A percentile compares a stretch with the other conserved stretches of the same genome.
Conservation (phyloP, 148 eudicot genomes). For the Heliosperma pusillum region DNA sequence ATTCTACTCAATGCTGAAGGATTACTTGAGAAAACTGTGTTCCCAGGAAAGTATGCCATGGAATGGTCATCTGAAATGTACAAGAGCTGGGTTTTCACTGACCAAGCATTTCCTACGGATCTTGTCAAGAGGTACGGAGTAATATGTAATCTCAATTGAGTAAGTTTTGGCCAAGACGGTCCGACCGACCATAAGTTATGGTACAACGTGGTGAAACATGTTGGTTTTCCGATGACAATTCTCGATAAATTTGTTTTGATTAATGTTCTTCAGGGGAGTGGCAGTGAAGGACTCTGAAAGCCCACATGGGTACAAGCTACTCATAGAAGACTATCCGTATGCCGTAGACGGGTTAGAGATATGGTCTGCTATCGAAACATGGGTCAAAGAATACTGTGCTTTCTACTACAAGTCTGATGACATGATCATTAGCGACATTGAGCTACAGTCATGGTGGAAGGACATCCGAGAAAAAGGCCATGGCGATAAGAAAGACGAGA, state of each 20-base stretch:
- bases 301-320: slow-evolving; percentile 53
- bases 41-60: slow-evolving; percentile 52
- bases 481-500: slow-evolving; percentile 64
- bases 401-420: slow-evolving; percentile 53
- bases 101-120: slow-evolving; percentile 82
- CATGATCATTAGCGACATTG: slow-evolving; percentile 43
- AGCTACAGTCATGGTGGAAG: slow-evolving; percentile 79
- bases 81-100: slow-evolving; percentile 63
- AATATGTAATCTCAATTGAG: background rate
- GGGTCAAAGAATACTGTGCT: slow-evolving; percentile 72
- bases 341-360: slow-evolving; percentile 85
- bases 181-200: background rate
- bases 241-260: background rate
- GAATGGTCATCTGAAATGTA: slow-evolving; percentile 54
- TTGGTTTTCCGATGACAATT: background rate
- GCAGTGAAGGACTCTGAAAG: slow-evolving; percentile 61
- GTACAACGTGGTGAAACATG: too few species aligned
- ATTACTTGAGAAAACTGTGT: slow-evolving; percentile 64
- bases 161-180: background rate
- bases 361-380: slow-evolving; percentile 69
- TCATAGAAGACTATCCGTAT: slow-evolving; percentile 83
- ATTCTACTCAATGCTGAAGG: slow-evolving; percentile 69
- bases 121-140: slow-evolving; percentile 90
- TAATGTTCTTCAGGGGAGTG: slow-evolving; percentile 62
- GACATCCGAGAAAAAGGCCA: slow-evolving; percentile 72